Evolutionary conservation across 805 yeast species (phyloP).

Genomic region (Lachancea sp.): DNA sequence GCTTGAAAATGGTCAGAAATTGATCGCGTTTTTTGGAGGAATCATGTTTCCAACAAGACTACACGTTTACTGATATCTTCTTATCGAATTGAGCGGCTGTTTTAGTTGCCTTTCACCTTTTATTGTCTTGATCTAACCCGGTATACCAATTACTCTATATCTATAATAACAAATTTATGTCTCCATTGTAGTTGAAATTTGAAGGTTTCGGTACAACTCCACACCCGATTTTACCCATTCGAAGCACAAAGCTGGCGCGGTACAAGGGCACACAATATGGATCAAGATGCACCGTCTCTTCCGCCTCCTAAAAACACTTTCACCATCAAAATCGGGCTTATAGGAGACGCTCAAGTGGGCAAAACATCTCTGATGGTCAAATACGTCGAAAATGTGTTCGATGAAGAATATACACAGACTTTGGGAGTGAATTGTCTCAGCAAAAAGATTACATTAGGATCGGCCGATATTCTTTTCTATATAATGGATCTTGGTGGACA

Average conservation of each 20-base stretch:
- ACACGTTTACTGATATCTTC: too few species aligned
- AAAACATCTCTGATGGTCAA: constrained; percentile 95
- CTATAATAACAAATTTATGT: too few species aligned
- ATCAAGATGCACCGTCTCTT: constrained; percentile 3
- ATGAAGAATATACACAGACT: constrained; percentile 88
- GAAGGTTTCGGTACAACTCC: not conserved
- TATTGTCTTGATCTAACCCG: not conserved
- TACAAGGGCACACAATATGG: not conserved
- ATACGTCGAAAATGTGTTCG: constrained; percentile 91
- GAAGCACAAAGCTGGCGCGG: not conserved
- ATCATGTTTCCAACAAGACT: too few species aligned
- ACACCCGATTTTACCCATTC: too few species aligned
- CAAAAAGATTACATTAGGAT: constrained; percentile 72
- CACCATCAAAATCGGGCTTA: constrained; percentile 72
- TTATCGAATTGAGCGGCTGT: too few species aligned
- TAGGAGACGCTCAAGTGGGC: constrained; percentile 95
- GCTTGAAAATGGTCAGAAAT: too few species aligned
- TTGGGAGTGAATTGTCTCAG: constrained; percentile 95
- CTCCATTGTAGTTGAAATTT: too few species aligned
- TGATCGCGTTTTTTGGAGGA: too few species aligned
- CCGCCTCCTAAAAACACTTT: constrained; percentile 18
- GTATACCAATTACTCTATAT: too few species aligned
- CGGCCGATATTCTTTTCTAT: constrained; percentile 83
- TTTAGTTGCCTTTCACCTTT: not conserved
- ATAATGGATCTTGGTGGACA: constrained; percentile 98